Evolutionary conservation across 805 yeast genomes (phyloP).

Genomic region (Nakazawaea ishiwadae): DNA sequence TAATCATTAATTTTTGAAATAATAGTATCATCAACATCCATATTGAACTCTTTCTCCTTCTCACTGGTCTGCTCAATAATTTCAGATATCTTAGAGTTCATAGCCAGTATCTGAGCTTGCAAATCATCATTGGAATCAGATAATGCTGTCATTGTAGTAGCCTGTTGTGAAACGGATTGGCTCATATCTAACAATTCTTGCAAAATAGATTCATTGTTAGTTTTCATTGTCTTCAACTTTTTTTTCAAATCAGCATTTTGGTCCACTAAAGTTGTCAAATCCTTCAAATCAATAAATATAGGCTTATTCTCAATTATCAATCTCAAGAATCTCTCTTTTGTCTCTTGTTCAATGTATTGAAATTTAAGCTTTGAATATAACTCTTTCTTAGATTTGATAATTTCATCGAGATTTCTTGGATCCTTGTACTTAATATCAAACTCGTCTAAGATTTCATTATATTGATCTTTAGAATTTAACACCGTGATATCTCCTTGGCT

Average conservation of each 20-base stretch:
- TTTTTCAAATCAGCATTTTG: slow-evolving; percentile 17
- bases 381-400: slow-evolving; percentile 33
- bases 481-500: slow-evolving; percentile 6
- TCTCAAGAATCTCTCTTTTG: slow-evolving; percentile 62
- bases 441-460: slow-evolving; percentile 2
- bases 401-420: slow-evolving; percentile 30
- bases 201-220: slow-evolving; percentile 15
- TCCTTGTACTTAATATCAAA: slow-evolving; percentile 13
- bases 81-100: slow-evolving; percentile 24
- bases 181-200: slow-evolving; percentile 23
- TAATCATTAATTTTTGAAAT: slow-evolving; percentile 13
- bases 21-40: slow-evolving; percentile 12
- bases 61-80: slow-evolving; percentile 11
- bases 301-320: slow-evolving; percentile 34
- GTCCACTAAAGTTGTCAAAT: slow-evolving; percentile 2
- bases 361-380: slow-evolving; percentile 53
- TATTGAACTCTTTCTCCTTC: slow-evolving; percentile 6
- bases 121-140: slow-evolving; percentile 23
- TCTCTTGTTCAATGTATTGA: slow-evolving; percentile 65
- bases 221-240: slow-evolving; percentile 24
- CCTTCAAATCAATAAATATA: slow-evolving; percentile 15
- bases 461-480: slow-evolving; percentile 10
- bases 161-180: slow-evolving; percentile 23
- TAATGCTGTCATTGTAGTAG: slow-evolving; percentile 26
- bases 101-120: slow-evolving; percentile 21